Percentiles rank a stretch among this genome's conserved stretches.
Conservation (phyloP, 257 asterid genomes). For the Rauvolfia tetraphylla region DNA sequence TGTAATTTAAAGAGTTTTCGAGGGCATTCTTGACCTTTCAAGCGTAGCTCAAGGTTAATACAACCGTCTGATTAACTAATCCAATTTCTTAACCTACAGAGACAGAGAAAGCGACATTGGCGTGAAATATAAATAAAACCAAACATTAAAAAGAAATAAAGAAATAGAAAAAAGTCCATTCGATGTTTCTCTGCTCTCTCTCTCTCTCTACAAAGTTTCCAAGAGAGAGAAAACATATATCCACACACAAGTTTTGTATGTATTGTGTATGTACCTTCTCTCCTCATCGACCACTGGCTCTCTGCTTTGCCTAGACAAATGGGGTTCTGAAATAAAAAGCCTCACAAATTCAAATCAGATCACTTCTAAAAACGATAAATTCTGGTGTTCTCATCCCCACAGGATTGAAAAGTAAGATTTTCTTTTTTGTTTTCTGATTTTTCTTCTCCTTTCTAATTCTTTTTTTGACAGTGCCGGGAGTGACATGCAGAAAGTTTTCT, state of each 20-base stretch:
- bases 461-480: neutral
- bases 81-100: conserved; percentile 27
- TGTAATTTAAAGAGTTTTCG: conserved; percentile 4
- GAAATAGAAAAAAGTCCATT: neutral
- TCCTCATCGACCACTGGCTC: neutral
- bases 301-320: neutral
- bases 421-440: neutral
- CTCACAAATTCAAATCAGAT: neutral
- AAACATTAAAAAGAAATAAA: conserved; percentile 5
- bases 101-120: conserved; percentile 43
- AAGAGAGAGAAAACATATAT: neutral
- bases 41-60: neutral
- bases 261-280: neutral
- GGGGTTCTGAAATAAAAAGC: neutral
- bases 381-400: neutral
- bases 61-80: conserved; percentile 4
- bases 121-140: conserved; percentile 34
- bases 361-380: neutral
- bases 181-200: neutral
- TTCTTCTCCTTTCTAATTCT: neutral
- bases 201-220: neutral
- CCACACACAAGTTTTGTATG: neutral
- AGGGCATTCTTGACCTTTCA: neutral
- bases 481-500: neutral
- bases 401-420: neutral